These are phyloP conservation scores for Cyberlindnera bimundalis DNA, from an alignment of 805 yeast genomes.

Conservation along the genomic window DNA sequence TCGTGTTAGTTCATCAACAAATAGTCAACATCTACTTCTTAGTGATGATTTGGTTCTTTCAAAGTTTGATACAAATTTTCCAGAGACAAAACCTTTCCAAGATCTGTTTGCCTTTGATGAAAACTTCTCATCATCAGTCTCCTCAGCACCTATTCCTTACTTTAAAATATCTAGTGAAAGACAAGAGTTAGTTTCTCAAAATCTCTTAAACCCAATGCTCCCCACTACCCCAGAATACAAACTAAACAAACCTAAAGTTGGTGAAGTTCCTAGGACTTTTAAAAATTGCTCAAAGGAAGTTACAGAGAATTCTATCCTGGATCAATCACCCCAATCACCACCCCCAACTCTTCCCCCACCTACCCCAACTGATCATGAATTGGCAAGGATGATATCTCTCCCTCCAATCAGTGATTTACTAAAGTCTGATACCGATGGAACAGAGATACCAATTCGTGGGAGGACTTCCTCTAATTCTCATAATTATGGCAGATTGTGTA, in stretches of 20 bases:
- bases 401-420: constrained; percentile 1
- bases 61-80: constrained; percentile 20
- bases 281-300: no score
- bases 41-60: constrained; percentile 16
- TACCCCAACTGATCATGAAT: constrained; percentile 1
- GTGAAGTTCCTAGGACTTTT: no score
- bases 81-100: constrained; percentile 19
- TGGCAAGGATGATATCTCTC: neutral
- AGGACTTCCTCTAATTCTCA: neutral
- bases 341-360: constrained; percentile 2
- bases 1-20: neutral
- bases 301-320: no score
- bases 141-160: no score
- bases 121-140: constrained; percentile 8
- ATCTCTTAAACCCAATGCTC: neutral
- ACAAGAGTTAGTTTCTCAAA: neutral
- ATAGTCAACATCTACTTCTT: neutral
- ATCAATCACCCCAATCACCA: no score
- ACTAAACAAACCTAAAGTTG: no score
- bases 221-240: no score
- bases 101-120: constrained; percentile 19
- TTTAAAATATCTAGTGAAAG: no score
- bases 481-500: neutral
- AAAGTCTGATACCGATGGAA: neutral
- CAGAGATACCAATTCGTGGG: neutral